Evolutionary conservation across 305 asterid genomes (phyloP).

Genomic region (Plantago coronopus): DNA sequence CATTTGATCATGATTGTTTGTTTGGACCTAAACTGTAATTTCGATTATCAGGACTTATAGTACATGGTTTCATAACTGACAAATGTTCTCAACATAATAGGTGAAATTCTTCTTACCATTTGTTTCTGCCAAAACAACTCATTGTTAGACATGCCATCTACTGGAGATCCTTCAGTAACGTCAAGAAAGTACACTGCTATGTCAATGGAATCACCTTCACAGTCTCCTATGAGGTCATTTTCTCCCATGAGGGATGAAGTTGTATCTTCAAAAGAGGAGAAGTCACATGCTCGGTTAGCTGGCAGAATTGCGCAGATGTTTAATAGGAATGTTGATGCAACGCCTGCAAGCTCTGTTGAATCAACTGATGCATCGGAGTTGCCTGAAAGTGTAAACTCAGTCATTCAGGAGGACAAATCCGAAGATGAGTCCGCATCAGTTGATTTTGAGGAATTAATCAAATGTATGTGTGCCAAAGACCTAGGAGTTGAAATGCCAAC

Average conservation of each 20-base stretch:
- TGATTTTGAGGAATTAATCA: constrained; percentile 69
- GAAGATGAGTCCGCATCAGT: constrained; percentile 47
- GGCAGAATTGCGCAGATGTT: constrained; percentile 79
- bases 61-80: constrained; percentile 17
- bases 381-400: constrained; percentile 41
- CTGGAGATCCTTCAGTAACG: constrained; percentile 32
- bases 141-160: constrained; percentile 45
- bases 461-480: constrained; percentile 55
- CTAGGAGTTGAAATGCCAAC: constrained; percentile 64
- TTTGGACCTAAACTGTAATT: constrained; percentile 1
- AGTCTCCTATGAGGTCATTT: constrained; percentile 46
- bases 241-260: constrained; percentile 68
- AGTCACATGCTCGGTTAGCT: constrained; percentile 47
- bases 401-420: constrained; percentile 32
- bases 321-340: constrained; percentile 56
- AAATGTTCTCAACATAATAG: constrained; percentile 36
- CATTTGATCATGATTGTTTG: background rate
- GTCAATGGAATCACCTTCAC: constrained; percentile 39
- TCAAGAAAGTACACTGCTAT: constrained; percentile 42
- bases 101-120: constrained; percentile 90
- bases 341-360: constrained; percentile 40
- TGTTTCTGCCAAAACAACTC: constrained; percentile 66
- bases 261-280: constrained; percentile 57
- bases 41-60: constrained; percentile 15
- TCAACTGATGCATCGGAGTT: constrained; percentile 46